phyloP scores from a whole-genome alignment of 1,284 basidiomycete genomes.

The Naganishia sp. region DNA sequence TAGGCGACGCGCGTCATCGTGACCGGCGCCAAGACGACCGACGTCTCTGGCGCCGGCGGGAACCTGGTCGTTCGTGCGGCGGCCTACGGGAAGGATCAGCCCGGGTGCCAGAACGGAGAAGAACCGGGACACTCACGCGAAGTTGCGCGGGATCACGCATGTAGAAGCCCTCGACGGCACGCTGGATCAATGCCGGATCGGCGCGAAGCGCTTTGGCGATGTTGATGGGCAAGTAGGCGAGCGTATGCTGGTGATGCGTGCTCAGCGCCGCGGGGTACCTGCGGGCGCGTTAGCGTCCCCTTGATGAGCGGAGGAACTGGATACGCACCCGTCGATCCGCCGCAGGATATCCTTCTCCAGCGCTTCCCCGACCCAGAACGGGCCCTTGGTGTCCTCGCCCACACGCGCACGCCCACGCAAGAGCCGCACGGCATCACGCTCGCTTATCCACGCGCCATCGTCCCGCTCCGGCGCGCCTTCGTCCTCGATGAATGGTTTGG shows the following conservation, averaged over 20 bases:
- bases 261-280: constrained; percentile 71
- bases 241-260: constrained; percentile 75
- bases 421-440: constrained; percentile 64
- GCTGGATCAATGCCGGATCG: constrained; percentile 73
- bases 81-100: constrained; percentile 56
- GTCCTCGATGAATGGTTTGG: constrained; percentile 49
- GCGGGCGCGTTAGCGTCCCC: not conserved
- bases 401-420: constrained; percentile 1
- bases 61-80: constrained; percentile 86
- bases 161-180: constrained; percentile 86
- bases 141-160: constrained; percentile 85
- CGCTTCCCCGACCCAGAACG: constrained; percentile 12
- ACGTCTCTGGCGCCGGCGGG: constrained; percentile 63
- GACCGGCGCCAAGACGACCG: constrained; percentile 60
- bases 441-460: constrained; percentile 61
- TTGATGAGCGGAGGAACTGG: not conserved
- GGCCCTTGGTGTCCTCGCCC: not conserved
- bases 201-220: constrained; percentile 70
- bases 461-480: constrained; percentile 59
- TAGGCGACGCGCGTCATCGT: constrained; percentile 85
- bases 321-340: constrained; percentile 15
- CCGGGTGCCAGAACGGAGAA: not conserved
- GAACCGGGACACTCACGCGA: constrained; percentile 61
- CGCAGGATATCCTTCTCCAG: constrained; percentile 15
- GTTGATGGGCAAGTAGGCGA: constrained; percentile 75